phyloP scores from a whole-genome alignment of 2,329 filamentous ascomycete species.

The Fusarium sp. region DNA sequence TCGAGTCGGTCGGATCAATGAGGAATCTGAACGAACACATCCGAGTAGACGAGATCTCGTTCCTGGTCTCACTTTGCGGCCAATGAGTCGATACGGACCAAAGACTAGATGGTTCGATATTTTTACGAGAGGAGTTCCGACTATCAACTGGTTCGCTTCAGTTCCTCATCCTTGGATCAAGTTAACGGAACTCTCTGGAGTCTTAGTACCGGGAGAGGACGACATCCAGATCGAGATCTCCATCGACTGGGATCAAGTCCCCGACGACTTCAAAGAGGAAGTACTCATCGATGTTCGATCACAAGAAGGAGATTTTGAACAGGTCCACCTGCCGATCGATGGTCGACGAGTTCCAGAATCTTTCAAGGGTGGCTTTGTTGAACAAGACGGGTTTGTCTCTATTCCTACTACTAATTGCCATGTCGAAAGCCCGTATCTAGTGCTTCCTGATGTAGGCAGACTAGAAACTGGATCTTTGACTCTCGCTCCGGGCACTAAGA shows the following conservation, averaged over 20 bases:
- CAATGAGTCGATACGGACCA: constrained; percentile 69
- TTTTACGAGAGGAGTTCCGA: constrained; percentile 66
- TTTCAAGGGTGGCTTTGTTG: constrained; percentile 69
- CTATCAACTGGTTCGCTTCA: constrained; percentile 64
- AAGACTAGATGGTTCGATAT: constrained; percentile 70
- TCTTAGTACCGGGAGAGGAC: constrained; percentile 53
- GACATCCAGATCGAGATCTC: constrained; percentile 33
- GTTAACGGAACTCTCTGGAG: constrained; percentile 62
- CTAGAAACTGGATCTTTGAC: constrained; percentile 17
- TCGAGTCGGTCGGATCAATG: constrained; percentile 55
- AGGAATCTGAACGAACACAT: constrained; percentile 64
- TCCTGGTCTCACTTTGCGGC: constrained; percentile 68
- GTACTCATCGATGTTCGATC: constrained; percentile 49
- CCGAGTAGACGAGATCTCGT: constrained; percentile 57
- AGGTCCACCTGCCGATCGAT: constrained; percentile 66
- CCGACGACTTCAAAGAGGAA: constrained; percentile 43
- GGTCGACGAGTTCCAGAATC: constrained; percentile 58
- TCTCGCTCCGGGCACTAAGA: not conserved
- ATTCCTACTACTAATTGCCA: constrained; percentile 22
- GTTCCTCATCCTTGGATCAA: constrained; percentile 62
- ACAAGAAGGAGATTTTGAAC: constrained; percentile 52
- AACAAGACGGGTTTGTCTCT: constrained; percentile 63
- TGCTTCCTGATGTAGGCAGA: constrained; percentile 29
- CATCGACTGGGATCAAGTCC: constrained; percentile 52
- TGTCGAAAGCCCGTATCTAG: not conserved